Percentiles rank a stretch among this genome's conserved stretches.
Conservation (phyloP, 2,329 filamentous ascomycete species). For the Xylariaceae sp. region DNA sequence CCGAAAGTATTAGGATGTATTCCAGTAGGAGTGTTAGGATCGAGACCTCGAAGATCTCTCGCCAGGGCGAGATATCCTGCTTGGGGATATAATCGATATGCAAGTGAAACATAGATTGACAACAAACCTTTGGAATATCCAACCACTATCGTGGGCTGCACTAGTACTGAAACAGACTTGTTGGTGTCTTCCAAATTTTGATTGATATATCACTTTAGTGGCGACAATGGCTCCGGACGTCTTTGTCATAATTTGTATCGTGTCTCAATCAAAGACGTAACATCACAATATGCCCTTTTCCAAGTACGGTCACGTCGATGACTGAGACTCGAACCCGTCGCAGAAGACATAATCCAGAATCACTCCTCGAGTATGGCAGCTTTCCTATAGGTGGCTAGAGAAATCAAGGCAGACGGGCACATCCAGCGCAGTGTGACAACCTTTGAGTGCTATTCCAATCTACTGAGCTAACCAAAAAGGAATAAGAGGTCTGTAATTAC, state of each 20-base stretch:
- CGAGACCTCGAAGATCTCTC: neutral
- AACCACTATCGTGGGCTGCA: neutral
- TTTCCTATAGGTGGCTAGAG: neutral
- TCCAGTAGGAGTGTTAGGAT: neutral
- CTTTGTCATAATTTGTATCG: neutral
- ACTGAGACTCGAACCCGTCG: neutral
- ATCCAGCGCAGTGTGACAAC: neutral
- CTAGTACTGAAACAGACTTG: slow-evolving; percentile 17
- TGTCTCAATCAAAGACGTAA: slow-evolving; percentile 8
- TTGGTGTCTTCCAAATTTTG: neutral
- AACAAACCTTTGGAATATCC: neutral
- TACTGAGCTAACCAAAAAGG: neutral
- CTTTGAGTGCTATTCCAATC: neutral
- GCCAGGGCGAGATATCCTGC: neutral
- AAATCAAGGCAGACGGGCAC: neutral
- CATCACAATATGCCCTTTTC: neutral
- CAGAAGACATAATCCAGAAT: too few relatives aligned
- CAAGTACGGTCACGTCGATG: neutral
- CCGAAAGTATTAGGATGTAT: neutral
- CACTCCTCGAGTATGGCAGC: neutral
- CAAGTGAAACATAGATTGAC: slow-evolving; percentile 3
- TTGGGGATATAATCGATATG: neutral
- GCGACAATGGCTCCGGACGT: neutral
- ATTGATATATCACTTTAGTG: slow-evolving; percentile 7
- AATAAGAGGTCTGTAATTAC: neutral